Percentiles rank a stretch among this genome's conserved stretches.
phyloP scores from a whole-genome alignment of 371 early-diverging fungal genomes.

The Dichotomocladium elegans region DNA sequence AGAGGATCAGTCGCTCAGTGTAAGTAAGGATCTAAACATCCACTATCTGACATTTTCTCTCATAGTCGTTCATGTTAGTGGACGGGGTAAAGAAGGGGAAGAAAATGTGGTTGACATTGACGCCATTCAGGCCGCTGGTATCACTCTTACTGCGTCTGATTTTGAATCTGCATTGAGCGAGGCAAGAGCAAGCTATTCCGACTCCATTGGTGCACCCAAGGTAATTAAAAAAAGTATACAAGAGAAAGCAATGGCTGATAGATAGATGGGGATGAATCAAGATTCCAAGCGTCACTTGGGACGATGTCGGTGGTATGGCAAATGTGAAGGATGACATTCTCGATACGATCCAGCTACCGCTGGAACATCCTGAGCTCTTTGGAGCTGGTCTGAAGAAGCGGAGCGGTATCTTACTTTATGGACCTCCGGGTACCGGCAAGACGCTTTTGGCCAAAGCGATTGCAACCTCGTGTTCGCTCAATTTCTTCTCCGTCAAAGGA shows the following conservation, averaged over 20 bases:
- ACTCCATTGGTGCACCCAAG: conserved; percentile 94
- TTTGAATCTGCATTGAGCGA: conserved; percentile 76
- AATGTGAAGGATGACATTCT: conserved; percentile 95
- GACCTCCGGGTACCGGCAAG: conserved; percentile 99
- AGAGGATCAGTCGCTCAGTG: conserved; percentile 58
- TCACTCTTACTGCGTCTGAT: conserved; percentile 71
- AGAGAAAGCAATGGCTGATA: not conserved
- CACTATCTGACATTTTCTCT: not conserved
- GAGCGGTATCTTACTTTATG: conserved; percentile 92
- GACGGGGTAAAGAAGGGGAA: no score
- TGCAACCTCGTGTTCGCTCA: conserved; percentile 95
- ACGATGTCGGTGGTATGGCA: conserved; percentile 99
- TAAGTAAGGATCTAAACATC: conserved; percentile 18
- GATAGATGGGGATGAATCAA: conserved; percentile 12
- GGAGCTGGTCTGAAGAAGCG: conserved; percentile 96
- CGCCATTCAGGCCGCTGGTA: conserved; percentile 67
- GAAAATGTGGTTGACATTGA: no score
- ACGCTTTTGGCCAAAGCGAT: conserved; percentile 99
- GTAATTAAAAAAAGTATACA: conserved; percentile 15
- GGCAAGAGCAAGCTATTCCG: conserved; percentile 83
- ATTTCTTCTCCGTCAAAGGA: conserved; percentile 98
- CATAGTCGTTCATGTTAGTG: no score
- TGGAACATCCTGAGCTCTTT: conserved; percentile 97
- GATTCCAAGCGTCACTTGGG: conserved; percentile 97
- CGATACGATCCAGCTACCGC: conserved; percentile 98